These are phyloP conservation scores for Coprinellus aureogranulatus DNA, from an alignment of 768 basidiomycete genomes.

Conservation along the genomic window DNA sequence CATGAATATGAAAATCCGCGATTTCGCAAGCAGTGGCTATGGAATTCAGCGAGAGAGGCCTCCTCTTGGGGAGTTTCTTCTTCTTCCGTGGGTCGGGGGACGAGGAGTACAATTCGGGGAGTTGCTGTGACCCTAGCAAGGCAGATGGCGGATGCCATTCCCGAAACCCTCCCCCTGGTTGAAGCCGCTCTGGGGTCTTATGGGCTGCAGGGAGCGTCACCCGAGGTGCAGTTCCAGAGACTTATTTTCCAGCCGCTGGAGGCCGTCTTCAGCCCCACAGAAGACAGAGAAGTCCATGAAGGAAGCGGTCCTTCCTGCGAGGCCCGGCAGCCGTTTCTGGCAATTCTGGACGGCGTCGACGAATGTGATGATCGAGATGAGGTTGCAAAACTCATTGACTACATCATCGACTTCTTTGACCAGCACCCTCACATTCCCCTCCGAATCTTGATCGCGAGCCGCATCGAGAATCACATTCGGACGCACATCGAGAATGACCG, in stretches of 20 bases:
- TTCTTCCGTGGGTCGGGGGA: conserved; percentile 3
- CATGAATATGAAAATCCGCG: conserved; percentile 6
- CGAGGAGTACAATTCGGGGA: neutral
- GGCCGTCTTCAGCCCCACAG: too few relatives aligned
- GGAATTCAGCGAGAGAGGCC: neutral
- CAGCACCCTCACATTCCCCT: neutral
- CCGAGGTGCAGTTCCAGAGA: neutral
- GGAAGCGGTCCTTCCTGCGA: too few relatives aligned
- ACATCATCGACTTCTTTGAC: neutral
- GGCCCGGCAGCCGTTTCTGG: too few relatives aligned
- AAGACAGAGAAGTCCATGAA: too few relatives aligned
- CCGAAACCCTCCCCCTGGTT: neutral
- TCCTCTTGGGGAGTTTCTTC: conserved; percentile 1
- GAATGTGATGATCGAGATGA: conserved; percentile 1
- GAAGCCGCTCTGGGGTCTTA: neutral
- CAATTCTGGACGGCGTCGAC: conserved; percentile 6
- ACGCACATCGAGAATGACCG: neutral
- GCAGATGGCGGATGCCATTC: neutral
- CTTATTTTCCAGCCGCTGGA: neutral
- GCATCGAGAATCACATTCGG: neutral
- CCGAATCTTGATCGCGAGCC: neutral
- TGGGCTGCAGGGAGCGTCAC: neutral
- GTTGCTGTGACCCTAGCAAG: neutral
- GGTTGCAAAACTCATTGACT: neutral
- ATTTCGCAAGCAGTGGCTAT: neutral